Evolutionary conservation across 768 basidiomycete genomes (phyloP).

Genomic region (Boletus subcaerulescens): DNA sequence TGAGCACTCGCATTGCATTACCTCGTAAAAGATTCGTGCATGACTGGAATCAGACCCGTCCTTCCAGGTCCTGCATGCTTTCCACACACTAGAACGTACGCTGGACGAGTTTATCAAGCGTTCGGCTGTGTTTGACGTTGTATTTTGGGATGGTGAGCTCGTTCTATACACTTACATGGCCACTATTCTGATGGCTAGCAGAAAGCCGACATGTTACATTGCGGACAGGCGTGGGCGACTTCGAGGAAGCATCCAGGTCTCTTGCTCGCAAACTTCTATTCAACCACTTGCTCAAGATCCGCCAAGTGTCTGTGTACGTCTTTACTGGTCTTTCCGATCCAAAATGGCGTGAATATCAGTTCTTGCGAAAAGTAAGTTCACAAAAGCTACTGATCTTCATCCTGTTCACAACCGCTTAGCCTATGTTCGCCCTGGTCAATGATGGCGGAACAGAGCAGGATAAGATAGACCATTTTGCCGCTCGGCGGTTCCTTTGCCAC

Average conservation of each 20-base stretch:
- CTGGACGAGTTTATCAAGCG: slow-evolving; percentile 48
- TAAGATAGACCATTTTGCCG: slow-evolving; percentile 7
- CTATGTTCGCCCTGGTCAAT: slow-evolving; percentile 63
- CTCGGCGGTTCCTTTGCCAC: slow-evolving; percentile 41
- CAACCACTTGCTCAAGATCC: slow-evolving; percentile 42
- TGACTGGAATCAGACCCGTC: slow-evolving; percentile 39
- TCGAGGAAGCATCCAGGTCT: slow-evolving; percentile 42
- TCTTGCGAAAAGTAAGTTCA: slow-evolving; percentile 38
- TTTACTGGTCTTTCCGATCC: slow-evolving; percentile 48
- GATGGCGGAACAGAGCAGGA: slow-evolving; percentile 42
- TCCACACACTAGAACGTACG: slow-evolving; percentile 50
- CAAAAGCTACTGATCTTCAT: background rate
- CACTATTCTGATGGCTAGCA: slow-evolving; percentile 19
- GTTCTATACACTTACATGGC: background rate
- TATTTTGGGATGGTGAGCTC: slow-evolving; percentile 55
- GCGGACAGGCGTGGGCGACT: slow-evolving; percentile 35
- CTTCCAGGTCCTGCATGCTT: slow-evolving; percentile 65
- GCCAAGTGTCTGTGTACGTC: slow-evolving; percentile 41
- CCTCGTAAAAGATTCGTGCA: background rate
- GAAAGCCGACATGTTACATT: slow-evolving; percentile 45
- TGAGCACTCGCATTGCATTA: slow-evolving; percentile 19
- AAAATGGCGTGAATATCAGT: slow-evolving; percentile 46
- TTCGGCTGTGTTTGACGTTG: slow-evolving; percentile 56
- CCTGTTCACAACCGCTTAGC: slow-evolving; percentile 37
- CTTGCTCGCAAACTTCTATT: slow-evolving; percentile 53